A percentile compares a stretch with the other conserved stretches of the same genome.
Conservation (phyloP, 2,329 filamentous ascomycete genomes). For the Talaromyces atroroseus region DNA sequence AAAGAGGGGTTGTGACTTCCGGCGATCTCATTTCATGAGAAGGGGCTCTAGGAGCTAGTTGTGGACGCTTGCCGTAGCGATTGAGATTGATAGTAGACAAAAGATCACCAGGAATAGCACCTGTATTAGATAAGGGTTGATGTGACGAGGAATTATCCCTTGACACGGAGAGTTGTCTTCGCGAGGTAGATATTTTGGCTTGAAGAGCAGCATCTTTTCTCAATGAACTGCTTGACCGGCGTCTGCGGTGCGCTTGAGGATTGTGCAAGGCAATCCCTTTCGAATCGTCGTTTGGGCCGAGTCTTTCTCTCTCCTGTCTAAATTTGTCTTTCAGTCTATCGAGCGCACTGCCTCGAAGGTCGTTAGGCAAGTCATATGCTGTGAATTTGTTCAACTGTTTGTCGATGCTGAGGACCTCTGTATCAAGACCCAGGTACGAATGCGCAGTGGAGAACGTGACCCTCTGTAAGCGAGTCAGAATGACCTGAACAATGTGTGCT, state of each 20-base stretch:
- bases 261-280: conserved; percentile 98
- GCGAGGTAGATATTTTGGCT: conserved; percentile 51
- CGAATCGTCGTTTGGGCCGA: conserved; percentile 71
- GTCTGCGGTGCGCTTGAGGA: conserved; percentile 57
- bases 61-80: conserved; percentile 52
- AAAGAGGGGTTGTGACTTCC: conserved; percentile 23
- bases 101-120: conserved; percentile 69
- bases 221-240: conserved; percentile 67
- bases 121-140: conserved; percentile 24
- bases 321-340: conserved; percentile 91
- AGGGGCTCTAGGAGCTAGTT: conserved; percentile 17
- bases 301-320: conserved; percentile 71
- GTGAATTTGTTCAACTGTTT: conserved; percentile 92
- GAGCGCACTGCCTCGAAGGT: conserved; percentile 76
- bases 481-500: conserved; percentile 95
- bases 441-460: conserved; percentile 94
- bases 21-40: conserved; percentile 25
- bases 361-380: conserved; percentile 83
- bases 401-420: conserved; percentile 87
- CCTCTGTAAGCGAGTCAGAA: conserved; percentile 85
- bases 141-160: conserved; percentile 8
- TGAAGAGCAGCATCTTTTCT: conserved; percentile 75
- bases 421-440: conserved; percentile 85
- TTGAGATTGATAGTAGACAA: conserved; percentile 70
- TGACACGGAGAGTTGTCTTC: conserved; percentile 19